These are phyloP conservation scores for Lentinula sp. DNA, from an alignment of 768 basidiomycete genomes.

Conservation along the genomic window DNA sequence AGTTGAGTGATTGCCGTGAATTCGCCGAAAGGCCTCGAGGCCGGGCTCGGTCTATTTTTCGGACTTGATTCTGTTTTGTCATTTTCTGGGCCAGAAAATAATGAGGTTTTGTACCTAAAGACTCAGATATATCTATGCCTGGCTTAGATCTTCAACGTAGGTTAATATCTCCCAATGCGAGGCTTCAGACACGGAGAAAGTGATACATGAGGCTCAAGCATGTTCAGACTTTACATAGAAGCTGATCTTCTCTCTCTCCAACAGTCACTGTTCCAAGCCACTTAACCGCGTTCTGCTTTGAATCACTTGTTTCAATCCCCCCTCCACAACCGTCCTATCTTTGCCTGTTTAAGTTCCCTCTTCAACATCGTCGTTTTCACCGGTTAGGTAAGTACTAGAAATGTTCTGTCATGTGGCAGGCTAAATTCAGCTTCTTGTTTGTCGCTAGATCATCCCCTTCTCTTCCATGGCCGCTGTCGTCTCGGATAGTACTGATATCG, in stretches of 20 bases:
- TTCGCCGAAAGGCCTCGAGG: neutral
- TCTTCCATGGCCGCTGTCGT: constrained; percentile 1
- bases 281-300: neutral
- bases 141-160: neutral
- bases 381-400: neutral
- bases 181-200: neutral
- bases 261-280: neutral
- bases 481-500: neutral
- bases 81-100: neutral
- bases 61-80: neutral
- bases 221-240: neutral
- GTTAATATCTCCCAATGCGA: neutral
- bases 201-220: constrained; percentile 1
- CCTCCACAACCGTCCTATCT: too few species aligned
- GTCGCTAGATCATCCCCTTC: neutral
- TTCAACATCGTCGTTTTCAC: neutral
- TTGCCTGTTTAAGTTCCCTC: neutral
- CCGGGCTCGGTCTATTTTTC: neutral
- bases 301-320: neutral
- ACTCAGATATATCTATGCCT: neutral
- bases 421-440: neutral
- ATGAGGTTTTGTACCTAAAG: neutral
- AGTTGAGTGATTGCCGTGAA: neutral
- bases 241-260: neutral
- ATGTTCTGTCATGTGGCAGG: constrained; percentile 5